phyloP scores from a whole-genome alignment of 805 yeast genomes.

The Starmerella floricola region DNA sequence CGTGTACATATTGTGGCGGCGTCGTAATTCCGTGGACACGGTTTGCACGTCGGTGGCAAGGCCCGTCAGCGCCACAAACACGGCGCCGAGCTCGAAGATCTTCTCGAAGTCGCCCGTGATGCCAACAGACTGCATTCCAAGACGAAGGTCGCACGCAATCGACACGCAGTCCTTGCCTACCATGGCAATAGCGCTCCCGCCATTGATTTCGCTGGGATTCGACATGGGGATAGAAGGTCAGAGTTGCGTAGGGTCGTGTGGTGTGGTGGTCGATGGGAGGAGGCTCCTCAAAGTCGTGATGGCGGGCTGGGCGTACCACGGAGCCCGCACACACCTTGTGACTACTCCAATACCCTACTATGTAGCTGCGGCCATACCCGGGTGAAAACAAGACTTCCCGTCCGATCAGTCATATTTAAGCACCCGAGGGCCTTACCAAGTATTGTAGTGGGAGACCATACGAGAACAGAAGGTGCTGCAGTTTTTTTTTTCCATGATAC shows the following conservation, averaged over 20 bases:
- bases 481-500: slow-evolving; percentile 12
- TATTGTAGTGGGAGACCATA: slow-evolving; percentile 21
- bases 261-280: too few relatives aligned
- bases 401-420: slow-evolving; percentile 20
- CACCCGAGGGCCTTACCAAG: slow-evolving; percentile 21
- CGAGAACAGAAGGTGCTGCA: slow-evolving; percentile 21
- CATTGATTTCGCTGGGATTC: slow-evolving; percentile 31
- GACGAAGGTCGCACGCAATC: slow-evolving; percentile 86
- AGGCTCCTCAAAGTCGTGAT: too few relatives aligned
- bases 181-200: slow-evolving; percentile 98
- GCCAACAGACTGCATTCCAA: slow-evolving; percentile 89
- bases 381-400: slow-evolving; percentile 18
- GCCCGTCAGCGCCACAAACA: slow-evolving; percentile 86
- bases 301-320: background rate
- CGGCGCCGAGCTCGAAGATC: slow-evolving; percentile 64
- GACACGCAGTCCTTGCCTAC: slow-evolving; percentile 97
- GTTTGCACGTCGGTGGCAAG: slow-evolving; percentile 90
- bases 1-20: slow-evolving; percentile 78
- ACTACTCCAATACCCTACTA: too few relatives aligned
- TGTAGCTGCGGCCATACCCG: slow-evolving; percentile 17
- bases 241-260: too few relatives aligned
- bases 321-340: background rate
- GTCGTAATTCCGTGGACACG: slow-evolving; percentile 61
- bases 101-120: slow-evolving; percentile 88
- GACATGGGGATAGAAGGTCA: slow-evolving; percentile 24